Evolutionary conservation across 306 rosid species (phyloP).

Genomic region (Hippophae gyantsensis): DNA sequence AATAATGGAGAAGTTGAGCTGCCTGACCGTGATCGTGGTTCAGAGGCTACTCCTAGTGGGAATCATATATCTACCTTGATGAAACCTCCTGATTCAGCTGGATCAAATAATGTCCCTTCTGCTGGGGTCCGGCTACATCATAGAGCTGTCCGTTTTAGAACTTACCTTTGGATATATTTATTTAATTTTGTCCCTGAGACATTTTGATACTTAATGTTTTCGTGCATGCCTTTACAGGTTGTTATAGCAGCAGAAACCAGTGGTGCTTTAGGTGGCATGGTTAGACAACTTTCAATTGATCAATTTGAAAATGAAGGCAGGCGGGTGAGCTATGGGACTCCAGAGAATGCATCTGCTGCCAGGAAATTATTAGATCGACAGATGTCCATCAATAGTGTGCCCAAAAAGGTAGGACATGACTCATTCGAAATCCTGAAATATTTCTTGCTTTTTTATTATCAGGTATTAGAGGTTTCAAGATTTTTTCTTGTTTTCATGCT

Average conservation of each 20-base stretch:
- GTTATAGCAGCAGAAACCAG: constrained; percentile 99
- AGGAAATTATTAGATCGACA: constrained; percentile 92
- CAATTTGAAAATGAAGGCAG: constrained; percentile 99
- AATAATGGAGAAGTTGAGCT: constrained; percentile 84
- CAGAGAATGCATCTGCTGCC: constrained; percentile 97
- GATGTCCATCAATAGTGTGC: constrained; percentile 94
- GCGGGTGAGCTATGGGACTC: constrained; percentile 96
- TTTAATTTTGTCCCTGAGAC: constrained; percentile 10
- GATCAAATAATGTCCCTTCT: constrained; percentile 59
- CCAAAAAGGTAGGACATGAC: constrained; percentile 61
- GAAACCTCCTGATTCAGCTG: constrained; percentile 71
- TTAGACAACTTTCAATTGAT: constrained; percentile 96
- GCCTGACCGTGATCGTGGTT: constrained; percentile 90
- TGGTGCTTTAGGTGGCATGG: constrained; percentile 98
- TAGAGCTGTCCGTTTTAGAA: constrained; percentile 77
- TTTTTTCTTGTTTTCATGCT: not conserved
- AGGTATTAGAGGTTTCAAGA: not conserved
- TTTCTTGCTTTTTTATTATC: not conserved
- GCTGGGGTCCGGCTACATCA: constrained; percentile 95
- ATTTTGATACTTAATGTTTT: constrained; percentile 11
- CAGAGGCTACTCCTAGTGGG: constrained; percentile 99
- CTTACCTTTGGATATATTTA: constrained; percentile 13
- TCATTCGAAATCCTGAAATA: not conserved
- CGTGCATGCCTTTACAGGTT: constrained; percentile 49
- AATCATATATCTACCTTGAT: constrained; percentile 74